Conservation (phyloP, 129 eudicot genomes). For the Saussurea involucrata region DNA sequence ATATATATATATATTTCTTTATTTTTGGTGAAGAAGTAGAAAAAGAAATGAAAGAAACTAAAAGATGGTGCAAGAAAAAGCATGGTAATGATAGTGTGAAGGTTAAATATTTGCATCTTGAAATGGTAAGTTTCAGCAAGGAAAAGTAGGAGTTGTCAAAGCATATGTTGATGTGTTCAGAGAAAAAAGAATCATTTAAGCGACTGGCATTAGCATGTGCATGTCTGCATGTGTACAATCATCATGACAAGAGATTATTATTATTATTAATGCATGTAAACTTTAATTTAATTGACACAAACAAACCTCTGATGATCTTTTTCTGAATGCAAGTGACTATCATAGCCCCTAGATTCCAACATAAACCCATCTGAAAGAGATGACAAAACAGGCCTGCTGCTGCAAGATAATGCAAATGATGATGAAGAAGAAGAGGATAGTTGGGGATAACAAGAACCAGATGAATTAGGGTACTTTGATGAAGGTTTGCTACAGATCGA, state of each 20-base stretch:
- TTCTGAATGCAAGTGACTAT: slow-evolving; percentile 37
- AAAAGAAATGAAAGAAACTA: slow-evolving; percentile 1
- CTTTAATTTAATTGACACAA: not conserved
- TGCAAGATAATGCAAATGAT: slow-evolving; percentile 41
- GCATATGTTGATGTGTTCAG: slow-evolving; percentile 19
- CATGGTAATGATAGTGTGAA: slow-evolving; percentile 16
- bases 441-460: slow-evolving; percentile 32
- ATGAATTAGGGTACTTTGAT: slow-evolving; percentile 16
- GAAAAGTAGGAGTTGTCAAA: slow-evolving; percentile 28
- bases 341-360: slow-evolving; percentile 53
- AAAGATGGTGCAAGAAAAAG: not conserved
- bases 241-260: slow-evolving; percentile 24
- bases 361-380: slow-evolving; percentile 44
- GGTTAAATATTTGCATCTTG: slow-evolving; percentile 12
- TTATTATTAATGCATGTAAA: slow-evolving; percentile 20
- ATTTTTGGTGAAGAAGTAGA: slow-evolving; percentile 4
- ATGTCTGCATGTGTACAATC: slow-evolving; percentile 42
- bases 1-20: no score
- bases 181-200: slow-evolving; percentile 34
- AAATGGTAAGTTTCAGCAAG: slow-evolving; percentile 30
- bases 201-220: slow-evolving; percentile 30
- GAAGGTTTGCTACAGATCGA: slow-evolving; percentile 30
- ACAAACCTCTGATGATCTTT: slow-evolving; percentile 57
- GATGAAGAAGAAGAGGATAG: slow-evolving; percentile 45
- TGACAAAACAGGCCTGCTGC: slow-evolving; percentile 27